Conservation (phyloP, 129 eudicot species). For the Flaveria ramosissima region DNA sequence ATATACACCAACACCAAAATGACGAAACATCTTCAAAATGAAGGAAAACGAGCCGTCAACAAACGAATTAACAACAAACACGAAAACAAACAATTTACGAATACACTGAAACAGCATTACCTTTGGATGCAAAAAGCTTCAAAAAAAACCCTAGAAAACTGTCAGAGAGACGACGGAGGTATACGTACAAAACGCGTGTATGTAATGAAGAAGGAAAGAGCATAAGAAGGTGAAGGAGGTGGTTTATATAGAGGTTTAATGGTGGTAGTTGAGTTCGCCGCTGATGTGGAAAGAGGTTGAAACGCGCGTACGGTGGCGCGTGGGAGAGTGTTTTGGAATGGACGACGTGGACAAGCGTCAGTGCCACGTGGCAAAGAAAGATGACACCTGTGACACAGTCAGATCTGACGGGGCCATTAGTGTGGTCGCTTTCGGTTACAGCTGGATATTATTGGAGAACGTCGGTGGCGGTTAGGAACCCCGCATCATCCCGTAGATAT, state of each 20-base stretch:
- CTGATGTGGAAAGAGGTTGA: neutral
- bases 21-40: constrained; percentile 8
- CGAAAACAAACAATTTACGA: constrained; percentile 6
- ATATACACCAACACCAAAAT: constrained; percentile 1
- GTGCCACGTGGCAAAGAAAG: constrained; percentile 53
- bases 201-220: constrained; percentile 30
- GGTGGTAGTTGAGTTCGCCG: constrained; percentile 10
- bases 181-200: neutral
- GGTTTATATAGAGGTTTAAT: constrained; percentile 42
- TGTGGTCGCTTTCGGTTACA: constrained; percentile 53
- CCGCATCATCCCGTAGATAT: constrained; percentile 14
- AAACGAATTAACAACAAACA: constrained; percentile 13
- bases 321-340: neutral
- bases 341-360: constrained; percentile 25
- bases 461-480: constrained; percentile 50
- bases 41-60: constrained; percentile 2
- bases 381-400: constrained; percentile 55
- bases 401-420: constrained; percentile 66
- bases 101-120: constrained; percentile 34
- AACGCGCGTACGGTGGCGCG: constrained; percentile 41
- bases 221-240: constrained; percentile 1
- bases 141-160: constrained; percentile 34
- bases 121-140: constrained; percentile 8
- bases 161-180: constrained; percentile 18
- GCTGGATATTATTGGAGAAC: constrained; percentile 39